Evolutionary conservation across 2,329 filamentous ascomycete species (phyloP).

Genomic region (Neobulgaria alba): DNA sequence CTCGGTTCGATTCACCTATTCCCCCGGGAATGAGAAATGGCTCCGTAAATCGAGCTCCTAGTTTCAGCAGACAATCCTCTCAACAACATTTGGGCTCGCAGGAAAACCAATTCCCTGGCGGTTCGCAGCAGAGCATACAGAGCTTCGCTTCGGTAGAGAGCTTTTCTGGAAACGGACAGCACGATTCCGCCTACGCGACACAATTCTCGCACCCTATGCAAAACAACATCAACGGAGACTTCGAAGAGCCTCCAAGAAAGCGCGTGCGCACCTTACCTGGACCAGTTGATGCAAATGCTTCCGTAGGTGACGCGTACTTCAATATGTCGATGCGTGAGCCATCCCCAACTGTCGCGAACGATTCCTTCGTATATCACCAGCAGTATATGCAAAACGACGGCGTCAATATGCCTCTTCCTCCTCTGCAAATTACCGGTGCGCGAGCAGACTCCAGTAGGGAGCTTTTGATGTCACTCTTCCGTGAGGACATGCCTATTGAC

Average conservation of each 20-base stretch:
- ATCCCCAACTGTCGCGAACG: slow-evolving; percentile 72
- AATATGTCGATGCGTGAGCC: slow-evolving; percentile 49
- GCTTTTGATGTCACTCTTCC: slow-evolving; percentile 73
- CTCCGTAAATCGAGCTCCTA: slow-evolving; percentile 56
- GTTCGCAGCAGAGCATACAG: slow-evolving; percentile 76
- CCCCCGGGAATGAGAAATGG: slow-evolving; percentile 51
- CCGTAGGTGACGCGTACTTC: slow-evolving; percentile 31
- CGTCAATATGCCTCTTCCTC: slow-evolving; percentile 51
- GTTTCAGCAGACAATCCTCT: slow-evolving; percentile 64
- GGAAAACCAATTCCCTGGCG: slow-evolving; percentile 56
- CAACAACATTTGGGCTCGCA: slow-evolving; percentile 55
- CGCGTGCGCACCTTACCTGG: slow-evolving; percentile 54
- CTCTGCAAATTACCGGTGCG: slow-evolving; percentile 53
- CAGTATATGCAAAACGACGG: slow-evolving; percentile 40
- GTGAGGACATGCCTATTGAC: slow-evolving; percentile 58
- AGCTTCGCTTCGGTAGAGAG: slow-evolving; percentile 67
- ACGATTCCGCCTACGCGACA: slow-evolving; percentile 62
- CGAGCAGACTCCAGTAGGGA: slow-evolving; percentile 74
- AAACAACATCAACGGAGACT: slow-evolving; percentile 37
- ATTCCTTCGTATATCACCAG: slow-evolving; percentile 60
- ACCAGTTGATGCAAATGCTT: slow-evolving; percentile 34
- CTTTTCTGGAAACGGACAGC: slow-evolving; percentile 46
- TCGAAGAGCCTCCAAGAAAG: slow-evolving; percentile 73
- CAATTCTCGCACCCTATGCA: slow-evolving; percentile 37
- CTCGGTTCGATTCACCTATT: slow-evolving; percentile 80